phyloP scores from a whole-genome alignment of 2,329 filamentous ascomycete species.

The Penicillium sp. region DNA sequence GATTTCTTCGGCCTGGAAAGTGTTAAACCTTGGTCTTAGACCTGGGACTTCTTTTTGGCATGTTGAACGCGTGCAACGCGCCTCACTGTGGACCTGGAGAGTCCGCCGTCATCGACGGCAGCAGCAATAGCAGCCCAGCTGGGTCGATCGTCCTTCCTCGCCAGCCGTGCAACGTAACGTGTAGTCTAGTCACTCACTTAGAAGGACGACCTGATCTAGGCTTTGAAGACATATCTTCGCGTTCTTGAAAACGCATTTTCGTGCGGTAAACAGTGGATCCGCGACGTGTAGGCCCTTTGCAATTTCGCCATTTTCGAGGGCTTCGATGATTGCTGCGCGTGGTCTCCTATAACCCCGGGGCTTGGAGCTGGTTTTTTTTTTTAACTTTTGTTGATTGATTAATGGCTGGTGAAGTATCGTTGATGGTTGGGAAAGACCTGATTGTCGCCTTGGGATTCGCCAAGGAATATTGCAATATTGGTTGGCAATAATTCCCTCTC shows the following conservation, averaged over 20 bases:
- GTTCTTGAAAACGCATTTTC: background rate
- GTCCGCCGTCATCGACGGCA: background rate
- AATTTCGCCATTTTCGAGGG: background rate
- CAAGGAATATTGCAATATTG: too few species aligned
- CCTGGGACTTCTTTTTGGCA: background rate
- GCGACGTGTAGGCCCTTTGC: background rate
- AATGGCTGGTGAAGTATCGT: background rate
- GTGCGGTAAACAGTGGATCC: background rate
- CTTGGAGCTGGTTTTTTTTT: background rate
- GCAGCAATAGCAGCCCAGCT: background rate
- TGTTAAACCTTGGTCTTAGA: fast-evolving
- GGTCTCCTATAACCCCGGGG: background rate
- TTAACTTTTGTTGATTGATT: background rate
- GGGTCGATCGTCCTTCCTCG: background rate
- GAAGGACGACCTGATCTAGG: background rate
- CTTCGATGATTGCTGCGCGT: background rate
- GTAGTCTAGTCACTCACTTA: background rate
- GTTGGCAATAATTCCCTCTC: background rate
- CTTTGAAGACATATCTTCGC: background rate
- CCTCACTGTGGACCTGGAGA: background rate
- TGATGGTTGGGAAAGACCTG: background rate
- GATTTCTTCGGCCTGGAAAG: background rate
- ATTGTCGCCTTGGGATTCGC: background rate
- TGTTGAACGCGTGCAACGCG: background rate
- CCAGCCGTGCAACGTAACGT: background rate